These are phyloP conservation scores for Scutellaria barbata DNA, from an alignment of 257 asterid species.

Conservation along the genomic window DNA sequence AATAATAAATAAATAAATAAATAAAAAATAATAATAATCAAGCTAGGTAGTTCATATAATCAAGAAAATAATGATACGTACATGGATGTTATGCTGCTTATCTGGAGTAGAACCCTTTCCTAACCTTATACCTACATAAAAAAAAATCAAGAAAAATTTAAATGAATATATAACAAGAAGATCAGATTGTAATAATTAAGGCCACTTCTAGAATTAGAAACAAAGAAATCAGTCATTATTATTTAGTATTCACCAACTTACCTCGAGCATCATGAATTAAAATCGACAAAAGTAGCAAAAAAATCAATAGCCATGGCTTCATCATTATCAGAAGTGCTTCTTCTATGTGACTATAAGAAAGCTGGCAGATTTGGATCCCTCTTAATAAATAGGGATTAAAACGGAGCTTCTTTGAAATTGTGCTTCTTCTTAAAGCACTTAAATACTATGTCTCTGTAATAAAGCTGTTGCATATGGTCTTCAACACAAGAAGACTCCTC, in stretches of 20 bases:
- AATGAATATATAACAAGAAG: background rate
- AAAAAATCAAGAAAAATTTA: background rate
- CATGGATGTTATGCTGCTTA: constrained; percentile 39
- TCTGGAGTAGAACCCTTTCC: constrained; percentile 35
- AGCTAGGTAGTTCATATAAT: background rate
- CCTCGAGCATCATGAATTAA: constrained; percentile 61
- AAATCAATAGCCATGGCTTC: constrained; percentile 50
- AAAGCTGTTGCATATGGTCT: constrained; percentile 31
- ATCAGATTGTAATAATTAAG: background rate
- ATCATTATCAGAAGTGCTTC: constrained; percentile 46
- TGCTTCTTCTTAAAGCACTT: constrained; percentile 25
- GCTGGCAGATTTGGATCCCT: constrained; percentile 21
- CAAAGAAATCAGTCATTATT: background rate
- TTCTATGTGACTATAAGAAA: background rate
- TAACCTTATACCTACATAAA: constrained; percentile 54
- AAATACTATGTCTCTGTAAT: constrained; percentile 24
- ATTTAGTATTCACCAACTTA: constrained; percentile 5
- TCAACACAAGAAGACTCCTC: constrained; percentile 24
- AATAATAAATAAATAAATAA: too few relatives aligned
- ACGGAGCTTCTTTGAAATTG: constrained; percentile 24
- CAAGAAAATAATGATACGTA: constrained; percentile 35
- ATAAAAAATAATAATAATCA: too few relatives aligned
- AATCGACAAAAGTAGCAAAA: constrained; percentile 46
- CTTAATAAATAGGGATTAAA: constrained; percentile 4
- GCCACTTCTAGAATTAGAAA: background rate